Conservation (phyloP, 164 flowering plant species). For the Saururus chinensis region DNA sequence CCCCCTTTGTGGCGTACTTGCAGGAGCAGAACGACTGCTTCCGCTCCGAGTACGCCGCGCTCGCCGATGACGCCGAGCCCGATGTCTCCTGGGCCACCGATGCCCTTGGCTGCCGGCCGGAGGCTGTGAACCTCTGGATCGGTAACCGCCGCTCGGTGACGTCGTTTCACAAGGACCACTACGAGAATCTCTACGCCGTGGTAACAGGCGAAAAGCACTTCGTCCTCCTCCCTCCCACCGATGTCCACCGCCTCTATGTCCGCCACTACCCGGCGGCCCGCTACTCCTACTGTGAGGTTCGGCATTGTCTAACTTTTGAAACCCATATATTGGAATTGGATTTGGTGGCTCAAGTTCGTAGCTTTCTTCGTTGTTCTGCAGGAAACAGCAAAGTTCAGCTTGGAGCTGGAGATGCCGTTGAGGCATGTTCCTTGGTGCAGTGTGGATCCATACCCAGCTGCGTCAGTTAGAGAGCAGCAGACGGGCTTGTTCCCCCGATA, state of each 20-base stretch:
- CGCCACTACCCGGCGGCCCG: slow-evolving; percentile 64
- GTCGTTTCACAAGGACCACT: slow-evolving; percentile 92
- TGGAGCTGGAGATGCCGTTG: slow-evolving; percentile 62
- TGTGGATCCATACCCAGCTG: slow-evolving; percentile 67
- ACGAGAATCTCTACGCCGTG: slow-evolving; percentile 91
- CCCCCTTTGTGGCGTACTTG: slow-evolving; percentile 49
- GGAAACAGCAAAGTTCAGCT: slow-evolving; percentile 48
- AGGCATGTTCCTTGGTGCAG: slow-evolving; percentile 92
- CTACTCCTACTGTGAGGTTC: slow-evolving; percentile 23
- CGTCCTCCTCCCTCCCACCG: slow-evolving; percentile 84
- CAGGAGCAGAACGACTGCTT: slow-evolving; percentile 96
- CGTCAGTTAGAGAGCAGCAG: slow-evolving; percentile 26
- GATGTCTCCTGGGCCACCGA: slow-evolving; percentile 80
- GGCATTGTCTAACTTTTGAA: not conserved
- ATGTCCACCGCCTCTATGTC: slow-evolving; percentile 78
- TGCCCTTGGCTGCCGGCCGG: slow-evolving; percentile 71
- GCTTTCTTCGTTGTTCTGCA: slow-evolving; percentile 9
- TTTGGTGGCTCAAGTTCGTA: not conserved
- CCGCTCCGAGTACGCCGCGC: slow-evolving; percentile 42
- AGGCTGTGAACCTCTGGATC: slow-evolving; percentile 93
- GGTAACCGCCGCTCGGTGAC: slow-evolving; percentile 67
- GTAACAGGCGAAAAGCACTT: slow-evolving; percentile 85
- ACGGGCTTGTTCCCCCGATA: slow-evolving; percentile 52
- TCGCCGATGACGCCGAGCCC: slow-evolving; percentile 49
- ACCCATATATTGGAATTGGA: not conserved